Base-by-base conservation (phyloP, 129 eudicot species). In the Chrysanthemum seticuspe region DNA sequence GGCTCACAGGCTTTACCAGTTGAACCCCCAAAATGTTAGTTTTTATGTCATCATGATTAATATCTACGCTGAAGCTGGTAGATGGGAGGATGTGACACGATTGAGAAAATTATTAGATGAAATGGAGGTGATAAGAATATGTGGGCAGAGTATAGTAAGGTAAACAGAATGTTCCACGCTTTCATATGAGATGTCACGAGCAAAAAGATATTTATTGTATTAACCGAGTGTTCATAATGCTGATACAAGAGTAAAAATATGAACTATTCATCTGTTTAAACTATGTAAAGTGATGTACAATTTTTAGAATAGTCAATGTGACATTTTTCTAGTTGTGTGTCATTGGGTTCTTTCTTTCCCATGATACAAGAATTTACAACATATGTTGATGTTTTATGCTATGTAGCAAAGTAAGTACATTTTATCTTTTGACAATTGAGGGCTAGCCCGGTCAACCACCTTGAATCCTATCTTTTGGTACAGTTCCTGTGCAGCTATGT, bases 401-500 rank as follows among this genome's bases (percentile, higher is more conserved):
- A 34, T 68, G 74, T 70, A 80, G 82, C 89, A 66, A 23, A 90
- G 89, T 77, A 90, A 78, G 58, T 71, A 70, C 13, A 80, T 87
- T 68, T 83, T 79, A 65, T 87, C 97, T 68, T 36, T 61, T 9
- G 70, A 78, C 44, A 75, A 70, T 55, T 80, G 86, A 40, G 74
- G 80, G 78, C 80, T 85, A 13, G 89, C 86, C 27, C 19, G 75
- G 10, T 87, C 91, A 36, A 86, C 86, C 50, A 85, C 82, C 89
- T 89, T 72, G 73, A 92, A 87, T 9, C 91, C 96, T 68, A 87
- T 73, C 78, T 92, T 89, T 68, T 82, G 75, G 67, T 92, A 92
- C 62, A 91, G 69, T 18, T 68, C 63, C 47, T 75, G 87, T 18
- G 98, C 96, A 72, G 94, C 68, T 77, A 44, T 76, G 83, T 92